A percentile compares a stretch with the other conserved stretches of the same genome.
phyloP scores from a whole-genome alignment of 768 basidiomycete species.

The Cystoderma amianthinum region DNA sequence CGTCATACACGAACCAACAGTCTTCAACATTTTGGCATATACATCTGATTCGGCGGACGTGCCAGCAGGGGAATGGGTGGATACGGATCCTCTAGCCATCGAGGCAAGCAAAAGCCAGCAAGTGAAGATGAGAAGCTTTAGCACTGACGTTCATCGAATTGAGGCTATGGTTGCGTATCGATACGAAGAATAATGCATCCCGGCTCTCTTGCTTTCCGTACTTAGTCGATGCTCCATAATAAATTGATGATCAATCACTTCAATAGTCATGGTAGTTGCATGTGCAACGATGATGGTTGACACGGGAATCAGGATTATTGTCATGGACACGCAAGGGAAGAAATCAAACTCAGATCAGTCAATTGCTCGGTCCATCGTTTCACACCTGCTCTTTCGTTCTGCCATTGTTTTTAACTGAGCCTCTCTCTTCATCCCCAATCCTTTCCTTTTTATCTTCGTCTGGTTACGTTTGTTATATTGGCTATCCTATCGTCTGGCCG shows the following conservation, averaged over 20 bases:
- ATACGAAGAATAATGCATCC: constrained; percentile 60
- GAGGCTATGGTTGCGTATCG: constrained; percentile 98
- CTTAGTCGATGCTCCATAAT: not conserved
- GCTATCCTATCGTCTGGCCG: too few relatives aligned
- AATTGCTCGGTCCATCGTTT: not conserved
- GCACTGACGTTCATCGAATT: constrained; percentile 96
- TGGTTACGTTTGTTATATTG: too few relatives aligned
- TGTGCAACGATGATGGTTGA: not conserved
- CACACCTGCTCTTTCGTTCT: too few relatives aligned
- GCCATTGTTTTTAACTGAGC: too few relatives aligned
- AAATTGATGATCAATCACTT: too few relatives aligned
- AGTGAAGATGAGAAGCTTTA: constrained; percentile 93
- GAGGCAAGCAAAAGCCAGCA: constrained; percentile 91
- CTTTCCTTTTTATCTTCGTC: too few relatives aligned
- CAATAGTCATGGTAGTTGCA: too few relatives aligned
- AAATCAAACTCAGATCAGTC: constrained; percentile 1
- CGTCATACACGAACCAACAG: constrained; percentile 88
- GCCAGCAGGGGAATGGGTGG: constrained; percentile 92
- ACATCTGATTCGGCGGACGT: constrained; percentile 89
- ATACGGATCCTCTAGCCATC: constrained; percentile 88
- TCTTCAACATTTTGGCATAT: constrained; percentile 97
- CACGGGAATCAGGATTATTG: constrained; percentile 1
- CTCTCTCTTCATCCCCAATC: too few relatives aligned
- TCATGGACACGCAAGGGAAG: constrained; percentile 4
- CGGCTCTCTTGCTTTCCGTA: too few relatives aligned